Conservation (phyloP, 768 basidiomycete genomes). For the Guyanaporus albipodus region DNA sequence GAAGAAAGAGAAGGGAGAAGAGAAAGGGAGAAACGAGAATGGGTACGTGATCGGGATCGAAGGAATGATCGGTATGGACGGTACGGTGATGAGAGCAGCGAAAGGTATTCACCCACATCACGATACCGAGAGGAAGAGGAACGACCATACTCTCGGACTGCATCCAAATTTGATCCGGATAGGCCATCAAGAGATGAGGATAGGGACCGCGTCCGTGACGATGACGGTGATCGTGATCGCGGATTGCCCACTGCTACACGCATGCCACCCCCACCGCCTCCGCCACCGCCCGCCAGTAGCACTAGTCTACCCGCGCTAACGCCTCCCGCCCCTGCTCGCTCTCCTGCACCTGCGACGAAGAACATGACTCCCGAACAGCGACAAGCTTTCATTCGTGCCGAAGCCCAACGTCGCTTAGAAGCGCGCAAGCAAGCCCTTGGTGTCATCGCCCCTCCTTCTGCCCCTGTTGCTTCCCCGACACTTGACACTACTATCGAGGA, state of each 20-base stretch:
- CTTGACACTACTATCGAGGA: conserved; percentile 84
- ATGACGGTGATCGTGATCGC: conserved; percentile 37
- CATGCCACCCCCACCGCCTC: conserved; percentile 45
- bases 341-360: conserved; percentile 60
- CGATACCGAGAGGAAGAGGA: conserved; percentile 45
- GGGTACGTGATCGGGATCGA: conserved; percentile 73
- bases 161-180: conserved; percentile 31
- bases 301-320: conserved; percentile 36
- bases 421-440: conserved; percentile 86
- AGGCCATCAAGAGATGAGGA: conserved; percentile 31
- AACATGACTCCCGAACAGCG: conserved; percentile 85
- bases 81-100: conserved; percentile 47
- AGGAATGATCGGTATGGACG: conserved; percentile 79
- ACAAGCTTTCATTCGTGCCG: conserved; percentile 66
- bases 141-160: conserved; percentile 49
- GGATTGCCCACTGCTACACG: conserved; percentile 36
- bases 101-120: conserved; percentile 31
- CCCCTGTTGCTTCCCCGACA: conserved; percentile 38
- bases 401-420: conserved; percentile 79
- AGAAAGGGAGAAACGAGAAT: conserved; percentile 75
- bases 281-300: conserved; percentile 39
- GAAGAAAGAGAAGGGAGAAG: conserved; percentile 73
- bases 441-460: conserved; percentile 44
- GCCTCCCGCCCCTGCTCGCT: conserved; percentile 49
- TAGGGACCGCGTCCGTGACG: conserved; percentile 11